Evolutionary conservation across 805 yeast species (phyloP).

Genomic region (Candida palmyrensis): DNA sequence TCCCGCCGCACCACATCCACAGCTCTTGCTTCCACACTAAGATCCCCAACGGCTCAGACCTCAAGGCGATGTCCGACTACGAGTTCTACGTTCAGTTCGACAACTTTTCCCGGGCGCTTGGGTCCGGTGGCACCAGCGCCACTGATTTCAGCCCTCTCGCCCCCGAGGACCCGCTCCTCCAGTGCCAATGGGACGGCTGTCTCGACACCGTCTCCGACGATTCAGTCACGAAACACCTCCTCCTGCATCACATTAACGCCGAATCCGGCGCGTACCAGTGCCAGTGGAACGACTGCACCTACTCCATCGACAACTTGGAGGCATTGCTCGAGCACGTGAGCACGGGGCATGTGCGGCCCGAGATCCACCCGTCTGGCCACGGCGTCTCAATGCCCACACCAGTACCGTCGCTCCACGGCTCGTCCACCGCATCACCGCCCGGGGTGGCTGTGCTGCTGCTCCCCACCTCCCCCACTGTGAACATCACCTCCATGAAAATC

Average conservation of each 20-base stretch:
- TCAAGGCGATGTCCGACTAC: slow-evolving; percentile 22
- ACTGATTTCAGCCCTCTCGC: not conserved
- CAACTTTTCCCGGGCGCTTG: slow-evolving; percentile 18
- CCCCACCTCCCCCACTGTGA: not conserved
- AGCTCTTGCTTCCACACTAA: slow-evolving; percentile 44
- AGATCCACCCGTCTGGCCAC: not conserved
- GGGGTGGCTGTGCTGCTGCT: too few relatives aligned
- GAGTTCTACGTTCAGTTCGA: slow-evolving; percentile 35
- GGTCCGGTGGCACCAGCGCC: not conserved
- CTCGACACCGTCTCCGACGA: slow-evolving; percentile 30
- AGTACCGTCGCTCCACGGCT: not conserved
- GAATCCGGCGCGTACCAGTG: slow-evolving; percentile 37
- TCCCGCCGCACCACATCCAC: slow-evolving; percentile 21
- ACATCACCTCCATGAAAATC: slow-evolving; percentile 19
- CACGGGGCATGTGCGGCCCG: slow-evolving; percentile 16
- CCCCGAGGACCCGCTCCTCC: not conserved
- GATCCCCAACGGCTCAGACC: slow-evolving; percentile 19
- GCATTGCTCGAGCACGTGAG: slow-evolving; percentile 54
- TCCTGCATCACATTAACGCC: not conserved
- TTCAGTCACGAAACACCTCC: slow-evolving; percentile 26
- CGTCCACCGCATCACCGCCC: not conserved
- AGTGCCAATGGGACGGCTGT: slow-evolving; percentile 75
- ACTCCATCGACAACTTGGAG: slow-evolving; percentile 46
- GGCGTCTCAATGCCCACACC: too few relatives aligned
- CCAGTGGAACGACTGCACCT: slow-evolving; percentile 75